Base-by-base conservation (phyloP, 352 stramenopile species). In the Pythium biforme region DNA sequence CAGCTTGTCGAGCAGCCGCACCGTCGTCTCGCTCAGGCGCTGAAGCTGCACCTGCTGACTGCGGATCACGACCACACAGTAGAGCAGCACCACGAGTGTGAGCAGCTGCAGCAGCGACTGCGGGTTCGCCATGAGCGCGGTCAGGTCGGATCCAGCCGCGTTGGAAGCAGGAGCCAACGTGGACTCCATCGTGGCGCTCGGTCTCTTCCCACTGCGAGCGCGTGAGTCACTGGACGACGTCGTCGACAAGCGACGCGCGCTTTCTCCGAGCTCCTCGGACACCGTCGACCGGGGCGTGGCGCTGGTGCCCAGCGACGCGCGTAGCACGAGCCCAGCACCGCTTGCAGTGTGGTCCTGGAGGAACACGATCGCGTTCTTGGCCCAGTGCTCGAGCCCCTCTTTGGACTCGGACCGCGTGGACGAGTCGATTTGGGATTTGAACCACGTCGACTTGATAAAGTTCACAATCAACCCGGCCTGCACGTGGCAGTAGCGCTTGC, bases 391-490 rank as follows among this genome's bases (percentile, higher is more conserved):
- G 3, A 87, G 56, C 10, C 77, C 81, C 50, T 93, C 81, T 59
- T 87, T 90, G 12, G 75, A 85, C 56, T 93, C 83, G 1, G 81
- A 88, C 26, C 75, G 63, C 1, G 83, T 89, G 4, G 81, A 91
- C 50, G 83, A 93, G 45, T 86, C 79, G 43, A 93, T 93, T 50
- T 93, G 83, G 27, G 79, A 88, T 57, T 91, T 89, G 59, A 93
- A 93, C 83, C 83, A 93, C 55, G 83, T 93, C 14, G 80, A 85
- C 53, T 91, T 90, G 22, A 86, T 66, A 41, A 89, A 93, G 60
- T 93, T 86, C 23, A 93, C 79, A 5, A 90, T 67, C 15, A 91
- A 59, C 5, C 83, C 83, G 17, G 76, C 76, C 69, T 93, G 74
- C 5, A 86, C 81, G 41, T 90, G 83, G 61, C 81, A 90, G 51